Conservation (phyloP, 164 flowering plant species). For the Protea cynaroides region DNA sequence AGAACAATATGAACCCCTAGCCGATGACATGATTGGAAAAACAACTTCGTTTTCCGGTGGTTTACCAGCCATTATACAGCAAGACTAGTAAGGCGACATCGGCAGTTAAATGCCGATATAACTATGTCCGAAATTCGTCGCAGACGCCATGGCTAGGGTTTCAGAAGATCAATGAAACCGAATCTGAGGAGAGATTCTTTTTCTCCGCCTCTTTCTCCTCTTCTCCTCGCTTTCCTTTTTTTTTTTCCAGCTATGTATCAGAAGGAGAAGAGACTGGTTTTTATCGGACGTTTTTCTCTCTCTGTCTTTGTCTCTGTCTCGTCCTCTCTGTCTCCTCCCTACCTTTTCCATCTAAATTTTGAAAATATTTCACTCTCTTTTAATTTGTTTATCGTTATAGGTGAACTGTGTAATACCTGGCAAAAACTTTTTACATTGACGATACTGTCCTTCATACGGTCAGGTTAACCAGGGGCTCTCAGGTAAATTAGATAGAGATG, state of each 20-base stretch:
- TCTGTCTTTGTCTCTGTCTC: conserved; percentile 4
- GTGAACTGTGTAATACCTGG: no score
- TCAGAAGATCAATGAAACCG: neutral
- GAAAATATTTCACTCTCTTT: neutral
- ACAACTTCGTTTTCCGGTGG: conserved; percentile 5
- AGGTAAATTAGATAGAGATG: no score
- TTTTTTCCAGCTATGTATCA: neutral
- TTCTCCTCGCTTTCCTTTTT: no score
- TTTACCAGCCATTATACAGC: conserved; percentile 9
- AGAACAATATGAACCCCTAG: conserved; percentile 9
- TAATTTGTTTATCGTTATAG: no score
- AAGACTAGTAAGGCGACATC: neutral
- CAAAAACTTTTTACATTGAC: no score
- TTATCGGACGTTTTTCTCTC: neutral
- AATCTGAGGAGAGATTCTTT: neutral
- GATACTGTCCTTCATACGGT: no score
- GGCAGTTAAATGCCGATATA: neutral
- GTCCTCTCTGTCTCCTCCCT: neutral
- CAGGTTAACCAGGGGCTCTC: no score
- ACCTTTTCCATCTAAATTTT: neutral
- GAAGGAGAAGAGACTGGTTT: neutral
- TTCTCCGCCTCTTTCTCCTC: neutral
- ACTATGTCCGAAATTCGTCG: neutral
- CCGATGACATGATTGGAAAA: neutral
- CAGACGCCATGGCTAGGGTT: conserved; percentile 10